Evolutionary conservation across 2,329 filamentous ascomycete genomes (phyloP).

Genomic region (Colletotrichum aenigma): DNA sequence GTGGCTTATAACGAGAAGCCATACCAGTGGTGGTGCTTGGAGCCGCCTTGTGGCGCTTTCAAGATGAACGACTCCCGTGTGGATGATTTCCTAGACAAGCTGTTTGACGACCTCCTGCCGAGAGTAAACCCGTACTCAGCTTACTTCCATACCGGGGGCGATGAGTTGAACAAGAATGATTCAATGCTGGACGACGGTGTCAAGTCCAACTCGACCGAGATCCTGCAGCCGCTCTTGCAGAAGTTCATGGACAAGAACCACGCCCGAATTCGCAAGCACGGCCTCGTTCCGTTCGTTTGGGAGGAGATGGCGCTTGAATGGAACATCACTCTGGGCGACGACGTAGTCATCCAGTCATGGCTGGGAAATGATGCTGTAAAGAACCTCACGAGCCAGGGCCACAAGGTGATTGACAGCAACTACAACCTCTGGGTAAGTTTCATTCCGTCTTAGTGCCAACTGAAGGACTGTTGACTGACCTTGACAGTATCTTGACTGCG

Average conservation of each 20-base stretch:
- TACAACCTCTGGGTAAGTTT: constrained; percentile 75
- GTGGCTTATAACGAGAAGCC: constrained; percentile 64
- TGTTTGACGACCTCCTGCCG: constrained; percentile 80
- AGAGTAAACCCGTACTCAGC: constrained; percentile 70
- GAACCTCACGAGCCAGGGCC: constrained; percentile 63
- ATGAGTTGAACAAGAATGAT: constrained; percentile 81
- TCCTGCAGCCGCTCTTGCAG: constrained; percentile 79
- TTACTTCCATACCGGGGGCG: constrained; percentile 87
- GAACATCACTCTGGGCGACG: constrained; percentile 73
- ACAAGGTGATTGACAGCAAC: constrained; percentile 76
- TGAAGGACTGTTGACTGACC: background rate
- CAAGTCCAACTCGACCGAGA: constrained; percentile 63
- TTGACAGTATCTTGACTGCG: constrained; percentile 79
- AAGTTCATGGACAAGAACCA: constrained; percentile 76
- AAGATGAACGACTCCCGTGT: constrained; percentile 78
- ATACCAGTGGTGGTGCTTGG: constrained; percentile 63
- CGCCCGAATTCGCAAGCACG: constrained; percentile 63
- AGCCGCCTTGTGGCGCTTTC: constrained; percentile 72
- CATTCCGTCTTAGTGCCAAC: background rate
- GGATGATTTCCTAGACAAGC: constrained; percentile 70
- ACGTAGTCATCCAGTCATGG: constrained; percentile 83
- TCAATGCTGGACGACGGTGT: constrained; percentile 78
- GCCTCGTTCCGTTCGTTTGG: constrained; percentile 80
- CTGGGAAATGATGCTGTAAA: constrained; percentile 66
- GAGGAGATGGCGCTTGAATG: constrained; percentile 84